Percentiles rank a stretch among this genome's conserved stretches.
phyloP scores from a whole-genome alignment of 441 rosid genomes.

The Metrosideros polymorpha region DNA sequence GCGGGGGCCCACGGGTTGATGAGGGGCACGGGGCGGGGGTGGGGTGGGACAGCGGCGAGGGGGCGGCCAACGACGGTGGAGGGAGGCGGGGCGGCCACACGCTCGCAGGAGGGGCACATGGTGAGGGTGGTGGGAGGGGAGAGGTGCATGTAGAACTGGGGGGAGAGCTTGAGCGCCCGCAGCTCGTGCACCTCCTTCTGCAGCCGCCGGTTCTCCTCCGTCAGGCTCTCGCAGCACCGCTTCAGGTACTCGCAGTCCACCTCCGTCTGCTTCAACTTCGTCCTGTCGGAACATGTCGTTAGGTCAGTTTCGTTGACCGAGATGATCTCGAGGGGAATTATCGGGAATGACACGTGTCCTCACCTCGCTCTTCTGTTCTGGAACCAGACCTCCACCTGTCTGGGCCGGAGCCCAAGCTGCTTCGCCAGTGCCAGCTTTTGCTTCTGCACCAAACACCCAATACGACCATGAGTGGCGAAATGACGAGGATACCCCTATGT shows the following conservation, averaged over 20 bases:
- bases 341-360: background rate
- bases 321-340: too few species aligned
- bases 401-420: slow-evolving; percentile 73
- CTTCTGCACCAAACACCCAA: slow-evolving; percentile 33
- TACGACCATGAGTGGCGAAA: background rate
- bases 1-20: slow-evolving; percentile 45
- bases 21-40: slow-evolving; percentile 18
- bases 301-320: background rate
- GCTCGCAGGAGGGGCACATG: slow-evolving; percentile 94
- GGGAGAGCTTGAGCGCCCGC: slow-evolving; percentile 67
- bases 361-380: slow-evolving; percentile 98
- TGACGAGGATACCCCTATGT: slow-evolving; percentile 11
- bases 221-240: slow-evolving; percentile 75
- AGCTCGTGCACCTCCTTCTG: slow-evolving; percentile 84
- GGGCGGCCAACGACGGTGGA: slow-evolving; percentile 9
- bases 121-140: slow-evolving; percentile 94
- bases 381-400: slow-evolving; percentile 99
- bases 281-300: slow-evolving; percentile 22
- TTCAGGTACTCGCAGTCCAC: slow-evolving; percentile 78
- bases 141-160: slow-evolving; percentile 74
- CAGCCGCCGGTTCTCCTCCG: slow-evolving; percentile 76
- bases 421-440: slow-evolving; percentile 81
- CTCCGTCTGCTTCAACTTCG: slow-evolving; percentile 93
- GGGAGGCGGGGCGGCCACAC: slow-evolving; percentile 40
- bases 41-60: slow-evolving; percentile 6